phyloP scores from a whole-genome alignment of 73 alveolate species.

The Paramecium sexaurelia region DNA sequence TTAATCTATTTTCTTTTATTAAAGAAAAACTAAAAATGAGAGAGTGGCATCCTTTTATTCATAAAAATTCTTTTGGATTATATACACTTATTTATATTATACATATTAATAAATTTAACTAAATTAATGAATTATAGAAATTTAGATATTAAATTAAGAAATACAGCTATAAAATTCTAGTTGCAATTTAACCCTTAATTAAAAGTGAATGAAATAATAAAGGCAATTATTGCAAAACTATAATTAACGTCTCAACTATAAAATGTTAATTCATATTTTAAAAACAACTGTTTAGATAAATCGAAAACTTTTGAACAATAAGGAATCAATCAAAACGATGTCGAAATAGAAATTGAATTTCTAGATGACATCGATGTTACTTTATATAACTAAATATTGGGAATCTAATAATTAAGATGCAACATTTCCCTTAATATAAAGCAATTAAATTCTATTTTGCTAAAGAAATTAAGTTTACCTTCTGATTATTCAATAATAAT shows the following conservation, averaged over 20 bases:
- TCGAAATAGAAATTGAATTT: neutral
- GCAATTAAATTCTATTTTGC: neutral
- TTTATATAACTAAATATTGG: neutral
- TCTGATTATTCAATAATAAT: neutral
- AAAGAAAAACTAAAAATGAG: no score
- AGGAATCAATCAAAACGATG: neutral
- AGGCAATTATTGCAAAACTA: no score
- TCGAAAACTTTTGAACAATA: neutral
- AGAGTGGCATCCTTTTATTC: no score
- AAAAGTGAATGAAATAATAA: neutral
- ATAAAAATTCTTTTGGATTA: no score
- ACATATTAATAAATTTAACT: no score
- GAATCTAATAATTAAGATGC: neutral
- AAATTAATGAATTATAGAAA: neutral
- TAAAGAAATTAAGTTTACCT: neutral
- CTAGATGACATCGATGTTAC: neutral
- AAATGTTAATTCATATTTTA: no score
- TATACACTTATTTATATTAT: no score
- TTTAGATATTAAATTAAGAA: neutral
- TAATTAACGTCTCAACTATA: no score
- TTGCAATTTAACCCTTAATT: neutral
- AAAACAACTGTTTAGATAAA: neutral
- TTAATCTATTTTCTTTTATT: no score
- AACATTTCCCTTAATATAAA: neutral
- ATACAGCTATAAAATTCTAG: neutral